Percentiles rank a stretch among this genome's conserved stretches.
Conservation (phyloP, 2,329 filamentous ascomycete genomes). For the Colletotrichum aenigma region DNA sequence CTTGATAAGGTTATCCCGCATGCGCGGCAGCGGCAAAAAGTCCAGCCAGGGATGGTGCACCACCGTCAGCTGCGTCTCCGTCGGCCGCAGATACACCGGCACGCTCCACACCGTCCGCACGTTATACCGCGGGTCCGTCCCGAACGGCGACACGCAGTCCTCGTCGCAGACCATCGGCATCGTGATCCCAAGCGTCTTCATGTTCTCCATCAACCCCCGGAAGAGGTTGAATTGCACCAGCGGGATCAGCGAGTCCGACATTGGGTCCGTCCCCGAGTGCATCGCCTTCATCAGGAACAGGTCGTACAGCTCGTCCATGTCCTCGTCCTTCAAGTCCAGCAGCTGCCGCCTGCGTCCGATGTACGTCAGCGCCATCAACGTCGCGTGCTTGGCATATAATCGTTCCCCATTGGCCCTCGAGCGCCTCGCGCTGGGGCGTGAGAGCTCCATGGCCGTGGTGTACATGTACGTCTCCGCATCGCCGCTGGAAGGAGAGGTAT, state of each 20-base stretch:
- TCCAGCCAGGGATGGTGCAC: conserved; percentile 41
- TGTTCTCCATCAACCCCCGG: conserved; percentile 55
- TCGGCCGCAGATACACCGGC: conserved; percentile 24
- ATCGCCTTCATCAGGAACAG: conserved; percentile 2
- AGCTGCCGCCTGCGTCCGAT: background rate
- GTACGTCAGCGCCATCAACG: background rate
- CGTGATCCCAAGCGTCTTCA: conserved; percentile 6
- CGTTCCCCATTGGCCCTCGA: background rate
- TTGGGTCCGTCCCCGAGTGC: background rate
- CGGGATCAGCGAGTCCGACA: background rate
- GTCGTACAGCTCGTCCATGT: background rate
- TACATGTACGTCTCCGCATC: background rate
- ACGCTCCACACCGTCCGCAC: background rate
- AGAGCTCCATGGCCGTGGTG: background rate
- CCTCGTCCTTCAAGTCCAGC: background rate
- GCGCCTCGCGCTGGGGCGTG: background rate
- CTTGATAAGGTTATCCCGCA: conserved; percentile 36
- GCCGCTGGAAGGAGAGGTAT: background rate
- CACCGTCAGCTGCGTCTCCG: conserved; percentile 29
- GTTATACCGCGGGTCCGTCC: background rate
- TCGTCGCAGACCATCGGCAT: conserved; percentile 17
- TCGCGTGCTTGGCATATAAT: background rate
- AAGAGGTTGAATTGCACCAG: conserved; percentile 51
- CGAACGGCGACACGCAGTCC: conserved; percentile 20
- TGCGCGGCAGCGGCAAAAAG: conserved; percentile 35